Evolutionary conservation across 1,284 basidiomycete species (phyloP).

Genomic region (Bjerkandera adusta): DNA sequence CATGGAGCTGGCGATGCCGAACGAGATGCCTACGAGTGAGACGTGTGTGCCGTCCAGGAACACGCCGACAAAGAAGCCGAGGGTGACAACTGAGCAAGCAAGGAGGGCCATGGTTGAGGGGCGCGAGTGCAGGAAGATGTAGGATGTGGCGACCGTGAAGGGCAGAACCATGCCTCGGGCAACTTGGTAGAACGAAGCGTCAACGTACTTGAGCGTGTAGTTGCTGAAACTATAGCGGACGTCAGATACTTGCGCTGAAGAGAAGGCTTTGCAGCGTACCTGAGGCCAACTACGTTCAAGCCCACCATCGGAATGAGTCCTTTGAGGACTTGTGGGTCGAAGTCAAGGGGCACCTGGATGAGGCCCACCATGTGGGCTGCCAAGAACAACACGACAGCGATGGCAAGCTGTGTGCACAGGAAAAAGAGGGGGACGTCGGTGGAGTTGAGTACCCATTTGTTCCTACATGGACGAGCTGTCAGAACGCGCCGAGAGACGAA

Average conservation of each 20-base stretch:
- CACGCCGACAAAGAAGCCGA: slow-evolving; percentile 84
- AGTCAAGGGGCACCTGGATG: slow-evolving; percentile 56
- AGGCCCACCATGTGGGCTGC: slow-evolving; percentile 59
- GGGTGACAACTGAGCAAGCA: slow-evolving; percentile 72
- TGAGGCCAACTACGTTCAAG: slow-evolving; percentile 78
- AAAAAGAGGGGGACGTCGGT: slow-evolving; percentile 81
- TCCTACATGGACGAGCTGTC: slow-evolving; percentile 39
- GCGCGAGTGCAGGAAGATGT: slow-evolving; percentile 65
- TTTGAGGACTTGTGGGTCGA: slow-evolving; percentile 63
- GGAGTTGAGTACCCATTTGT: slow-evolving; percentile 77
- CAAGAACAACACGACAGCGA: slow-evolving; percentile 76
- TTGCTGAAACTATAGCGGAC: slow-evolving; percentile 70
- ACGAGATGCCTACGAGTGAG: slow-evolving; percentile 61
- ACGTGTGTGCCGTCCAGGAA: slow-evolving; percentile 70
- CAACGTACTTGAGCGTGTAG: slow-evolving; percentile 88
- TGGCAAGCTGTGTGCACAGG: slow-evolving; percentile 75
- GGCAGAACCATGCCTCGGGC: slow-evolving; percentile 86
- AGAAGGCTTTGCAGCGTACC: slow-evolving; percentile 44
- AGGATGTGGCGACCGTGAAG: slow-evolving; percentile 82
- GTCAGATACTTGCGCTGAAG: neutral
- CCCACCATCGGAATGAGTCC: slow-evolving; percentile 71
- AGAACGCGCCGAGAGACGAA: slow-evolving; percentile 2
- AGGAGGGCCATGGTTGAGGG: slow-evolving; percentile 70
- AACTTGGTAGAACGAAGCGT: slow-evolving; percentile 90
- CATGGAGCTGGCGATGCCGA: slow-evolving; percentile 74